A percentile compares a stretch with the other conserved stretches of the same genome.
These are phyloP conservation scores for Phaffia tasmanica DNA, from an alignment of 768 basidiomycete species.

Conservation along the genomic window DNA sequence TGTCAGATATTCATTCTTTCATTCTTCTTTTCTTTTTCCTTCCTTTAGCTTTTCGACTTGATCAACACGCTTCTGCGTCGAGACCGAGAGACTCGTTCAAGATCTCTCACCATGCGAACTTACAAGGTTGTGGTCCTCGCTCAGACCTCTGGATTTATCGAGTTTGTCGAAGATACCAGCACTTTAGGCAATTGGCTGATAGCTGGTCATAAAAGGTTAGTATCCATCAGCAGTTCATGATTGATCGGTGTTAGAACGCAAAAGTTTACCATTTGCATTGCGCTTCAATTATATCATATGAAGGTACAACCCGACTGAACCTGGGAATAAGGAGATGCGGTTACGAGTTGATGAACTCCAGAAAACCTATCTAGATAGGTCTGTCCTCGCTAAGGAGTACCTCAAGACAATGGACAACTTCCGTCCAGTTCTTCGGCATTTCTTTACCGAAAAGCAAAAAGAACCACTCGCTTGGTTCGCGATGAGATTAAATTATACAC, in stretches of 20 bases:
- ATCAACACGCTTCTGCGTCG: constrained; percentile 64
- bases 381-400: constrained; percentile 34
- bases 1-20: too few relatives aligned
- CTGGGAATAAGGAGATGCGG: constrained; percentile 35
- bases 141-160: constrained; percentile 67
- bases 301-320: constrained; percentile 60
- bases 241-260: background rate
- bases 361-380: constrained; percentile 25
- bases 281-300: background rate
- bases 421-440: constrained; percentile 84
- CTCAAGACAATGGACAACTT: constrained; percentile 43
- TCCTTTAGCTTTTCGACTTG: constrained; percentile 57
- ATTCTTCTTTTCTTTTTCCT: too few relatives aligned
- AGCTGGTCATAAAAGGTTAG: constrained; percentile 54
- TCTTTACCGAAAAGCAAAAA: constrained; percentile 82
- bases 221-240: background rate
- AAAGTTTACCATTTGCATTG: background rate
- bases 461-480: constrained; percentile 82
- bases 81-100: constrained; percentile 64
- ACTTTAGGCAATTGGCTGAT: constrained; percentile 55
- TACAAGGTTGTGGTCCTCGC: constrained; percentile 85
- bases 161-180: constrained; percentile 73
- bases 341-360: constrained; percentile 30
- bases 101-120: constrained; percentile 61
- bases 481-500: constrained; percentile 75